A percentile compares a stretch with the other conserved stretches of the same genome.
Evolutionary conservation across 1,139 yeast species (phyloP).

Genomic region (Debaryomyces fabryi): DNA sequence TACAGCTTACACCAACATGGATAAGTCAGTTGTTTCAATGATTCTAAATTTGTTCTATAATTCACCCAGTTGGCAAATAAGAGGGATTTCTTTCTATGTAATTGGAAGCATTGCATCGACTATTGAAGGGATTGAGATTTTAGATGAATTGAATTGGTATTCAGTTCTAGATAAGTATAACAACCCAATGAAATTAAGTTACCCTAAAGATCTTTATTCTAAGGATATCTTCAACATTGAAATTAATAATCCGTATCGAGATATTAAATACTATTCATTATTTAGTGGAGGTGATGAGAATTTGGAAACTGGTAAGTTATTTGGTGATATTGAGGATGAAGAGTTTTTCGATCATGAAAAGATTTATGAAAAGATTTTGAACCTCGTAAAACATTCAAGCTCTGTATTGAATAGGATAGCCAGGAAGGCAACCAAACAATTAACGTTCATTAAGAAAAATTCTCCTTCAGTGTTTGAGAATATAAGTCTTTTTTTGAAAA

Average conservation of each 20-base stretch:
- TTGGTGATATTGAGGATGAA: slow-evolving; percentile 14
- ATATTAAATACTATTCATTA: slow-evolving; percentile 32
- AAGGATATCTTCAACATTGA: slow-evolving; percentile 26
- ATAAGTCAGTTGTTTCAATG: slow-evolving; percentile 55
- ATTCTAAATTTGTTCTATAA: slow-evolving; percentile 43
- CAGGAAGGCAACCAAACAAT: slow-evolving; percentile 64
- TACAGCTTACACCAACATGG: slow-evolving; percentile 51
- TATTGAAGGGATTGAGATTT: slow-evolving; percentile 78
- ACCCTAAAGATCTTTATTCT: slow-evolving; percentile 41
- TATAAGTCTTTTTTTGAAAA: slow-evolving; percentile 59
- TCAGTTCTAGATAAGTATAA: slow-evolving; percentile 57
- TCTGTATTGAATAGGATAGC: slow-evolving; percentile 69
- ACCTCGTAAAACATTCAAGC: slow-evolving; percentile 58
- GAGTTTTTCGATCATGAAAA: slow-evolving; percentile 20
- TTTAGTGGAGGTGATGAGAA: slow-evolving; percentile 21
- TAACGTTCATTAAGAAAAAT: slow-evolving; percentile 56
- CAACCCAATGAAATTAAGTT: slow-evolving; percentile 57
- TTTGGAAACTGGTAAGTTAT: slow-evolving; percentile 12
- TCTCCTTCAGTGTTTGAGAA: slow-evolving; percentile 60
- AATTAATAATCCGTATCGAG: slow-evolving; percentile 35
- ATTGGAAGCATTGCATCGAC: slow-evolving; percentile 77
- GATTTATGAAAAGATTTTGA: slow-evolving; percentile 43
- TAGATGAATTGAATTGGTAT: slow-evolving; percentile 81
- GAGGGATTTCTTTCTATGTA: slow-evolving; percentile 77
- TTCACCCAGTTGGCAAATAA: slow-evolving; percentile 63